A percentile compares a stretch with the other conserved stretches of the same genome.
These are phyloP conservation scores for Linum usitatissimum DNA, from an alignment of 345 rosid species.

Conservation along the genomic window DNA sequence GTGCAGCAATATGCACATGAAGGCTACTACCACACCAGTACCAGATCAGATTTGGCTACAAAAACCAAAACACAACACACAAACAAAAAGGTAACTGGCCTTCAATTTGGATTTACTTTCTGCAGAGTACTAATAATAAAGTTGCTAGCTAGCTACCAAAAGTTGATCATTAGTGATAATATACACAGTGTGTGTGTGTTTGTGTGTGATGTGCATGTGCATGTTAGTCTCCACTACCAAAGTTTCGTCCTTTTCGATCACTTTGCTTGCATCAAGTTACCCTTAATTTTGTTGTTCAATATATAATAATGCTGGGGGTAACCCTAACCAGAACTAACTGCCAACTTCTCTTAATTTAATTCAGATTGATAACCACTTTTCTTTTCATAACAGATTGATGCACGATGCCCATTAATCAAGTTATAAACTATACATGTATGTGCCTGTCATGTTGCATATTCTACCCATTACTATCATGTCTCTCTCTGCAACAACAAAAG, in stretches of 20 bases:
- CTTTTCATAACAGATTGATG: too few species aligned
- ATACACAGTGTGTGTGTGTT: too few species aligned
- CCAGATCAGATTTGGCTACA: neutral
- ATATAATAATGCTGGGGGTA: neutral
- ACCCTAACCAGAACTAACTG: slow-evolving; percentile 25
- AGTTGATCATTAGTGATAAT: neutral
- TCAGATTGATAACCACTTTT: neutral
- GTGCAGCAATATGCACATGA: slow-evolving; percentile 14
- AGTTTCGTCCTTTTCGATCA: neutral
- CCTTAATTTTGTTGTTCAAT: too few species aligned
- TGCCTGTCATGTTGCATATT: too few species aligned
- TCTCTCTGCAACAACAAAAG: too few species aligned
- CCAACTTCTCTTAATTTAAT: slow-evolving; percentile 15
- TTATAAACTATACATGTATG: too few species aligned
- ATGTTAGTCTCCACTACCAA: slow-evolving; percentile 37
- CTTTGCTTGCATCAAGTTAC: neutral
- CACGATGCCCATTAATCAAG: too few species aligned
- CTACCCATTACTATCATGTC: too few species aligned
- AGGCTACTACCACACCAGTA: slow-evolving; percentile 5
- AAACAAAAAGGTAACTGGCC: neutral
- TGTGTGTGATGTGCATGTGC: slow-evolving; percentile 9
- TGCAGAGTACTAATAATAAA: neutral
- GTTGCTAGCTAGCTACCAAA: neutral
- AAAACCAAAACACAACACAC: neutral
- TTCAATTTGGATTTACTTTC: slow-evolving; percentile 12